Percentiles rank a stretch among this genome's conserved stretches.
Conservation (phyloP, 441 rosid genomes). For the Pelargonium myrrhifolium region DNA sequence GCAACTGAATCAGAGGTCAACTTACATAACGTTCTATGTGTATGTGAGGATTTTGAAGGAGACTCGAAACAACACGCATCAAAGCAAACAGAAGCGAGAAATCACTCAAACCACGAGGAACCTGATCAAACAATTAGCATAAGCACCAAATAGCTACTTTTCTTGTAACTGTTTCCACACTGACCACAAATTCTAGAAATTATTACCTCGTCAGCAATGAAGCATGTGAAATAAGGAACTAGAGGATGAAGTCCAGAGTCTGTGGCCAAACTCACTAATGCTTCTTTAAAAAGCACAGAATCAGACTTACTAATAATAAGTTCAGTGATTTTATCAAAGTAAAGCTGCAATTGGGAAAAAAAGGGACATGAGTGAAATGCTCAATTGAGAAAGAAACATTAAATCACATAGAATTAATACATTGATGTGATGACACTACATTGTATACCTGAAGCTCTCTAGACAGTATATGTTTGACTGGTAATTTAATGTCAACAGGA, state of each 20-base stretch:
- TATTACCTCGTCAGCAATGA: slow-evolving; percentile 85
- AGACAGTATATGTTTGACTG: slow-evolving; percentile 76
- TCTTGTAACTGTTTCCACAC: neutral
- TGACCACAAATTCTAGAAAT: slow-evolving; percentile 10
- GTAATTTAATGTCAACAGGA: slow-evolving; percentile 73
- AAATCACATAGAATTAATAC: neutral
- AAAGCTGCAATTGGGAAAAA: slow-evolving; percentile 49
- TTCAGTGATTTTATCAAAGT: slow-evolving; percentile 88
- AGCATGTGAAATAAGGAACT: slow-evolving; percentile 87
- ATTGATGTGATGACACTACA: neutral
- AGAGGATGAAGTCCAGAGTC: slow-evolving; percentile 95
- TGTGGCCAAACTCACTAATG: slow-evolving; percentile 80
- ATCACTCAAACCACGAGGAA: slow-evolving; percentile 80
- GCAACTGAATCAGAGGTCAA: slow-evolving; percentile 16
- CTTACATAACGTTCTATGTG: slow-evolving; percentile 92
- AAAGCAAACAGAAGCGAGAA: slow-evolving; percentile 70
- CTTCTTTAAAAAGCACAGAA: slow-evolving; percentile 69
- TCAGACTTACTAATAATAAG: slow-evolving; percentile 66
- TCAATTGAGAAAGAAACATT: slow-evolving; percentile 1
- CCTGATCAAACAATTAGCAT: slow-evolving; percentile 37
- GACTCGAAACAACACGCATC: slow-evolving; percentile 81
- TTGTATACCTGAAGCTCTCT: slow-evolving; percentile 80
- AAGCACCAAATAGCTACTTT: slow-evolving; percentile 12
- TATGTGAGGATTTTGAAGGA: slow-evolving; percentile 81
- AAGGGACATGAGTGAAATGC: slow-evolving; percentile 6